Evolutionary conservation across 2,329 filamentous ascomycete species (phyloP).

Genomic region (Sporothrix inflata): DNA sequence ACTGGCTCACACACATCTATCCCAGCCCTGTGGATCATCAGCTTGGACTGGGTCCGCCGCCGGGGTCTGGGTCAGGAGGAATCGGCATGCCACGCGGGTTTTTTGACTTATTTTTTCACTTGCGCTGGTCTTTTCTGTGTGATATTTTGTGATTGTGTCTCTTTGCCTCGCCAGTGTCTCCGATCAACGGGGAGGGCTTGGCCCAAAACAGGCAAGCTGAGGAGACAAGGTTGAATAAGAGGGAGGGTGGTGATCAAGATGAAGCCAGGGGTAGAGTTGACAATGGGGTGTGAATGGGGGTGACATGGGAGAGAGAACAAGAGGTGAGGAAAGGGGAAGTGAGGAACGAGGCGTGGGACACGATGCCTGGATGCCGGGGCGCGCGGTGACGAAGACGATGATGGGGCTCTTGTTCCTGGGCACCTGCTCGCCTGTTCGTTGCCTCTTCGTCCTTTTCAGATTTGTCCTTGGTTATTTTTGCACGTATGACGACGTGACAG

Average conservation of each 20-base stretch:
- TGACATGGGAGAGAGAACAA: neutral
- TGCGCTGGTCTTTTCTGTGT: neutral
- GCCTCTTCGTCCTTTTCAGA: neutral
- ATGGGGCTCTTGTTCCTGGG: too few species aligned
- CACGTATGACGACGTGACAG: conserved; percentile 3
- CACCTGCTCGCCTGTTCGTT: neutral
- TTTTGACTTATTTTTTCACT: neutral
- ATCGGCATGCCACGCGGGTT: conserved; percentile 19
- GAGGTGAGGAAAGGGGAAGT: neutral
- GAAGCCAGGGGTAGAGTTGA: conserved; percentile 17
- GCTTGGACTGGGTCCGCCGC: neutral
- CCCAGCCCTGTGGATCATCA: conserved; percentile 30
- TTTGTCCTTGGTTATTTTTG: neutral
- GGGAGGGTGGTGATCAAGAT: conserved; percentile 24
- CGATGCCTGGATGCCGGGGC: neutral
- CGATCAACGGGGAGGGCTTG: conserved; percentile 25
- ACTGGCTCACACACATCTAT: conserved; percentile 1
- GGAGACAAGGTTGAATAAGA: conserved; percentile 11
- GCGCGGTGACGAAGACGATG: conserved; percentile 7
- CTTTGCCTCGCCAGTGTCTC: conserved; percentile 10
- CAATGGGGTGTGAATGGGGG: conserved; percentile 21
- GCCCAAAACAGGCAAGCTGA: conserved; percentile 24
- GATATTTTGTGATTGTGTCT: neutral
- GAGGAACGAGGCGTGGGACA: conserved; percentile 8
- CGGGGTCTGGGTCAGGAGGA: conserved; percentile 2